These are phyloP conservation scores for Colletotrichum australisinense DNA, from an alignment of 2,329 filamentous ascomycete species.

Conservation along the genomic window DNA sequence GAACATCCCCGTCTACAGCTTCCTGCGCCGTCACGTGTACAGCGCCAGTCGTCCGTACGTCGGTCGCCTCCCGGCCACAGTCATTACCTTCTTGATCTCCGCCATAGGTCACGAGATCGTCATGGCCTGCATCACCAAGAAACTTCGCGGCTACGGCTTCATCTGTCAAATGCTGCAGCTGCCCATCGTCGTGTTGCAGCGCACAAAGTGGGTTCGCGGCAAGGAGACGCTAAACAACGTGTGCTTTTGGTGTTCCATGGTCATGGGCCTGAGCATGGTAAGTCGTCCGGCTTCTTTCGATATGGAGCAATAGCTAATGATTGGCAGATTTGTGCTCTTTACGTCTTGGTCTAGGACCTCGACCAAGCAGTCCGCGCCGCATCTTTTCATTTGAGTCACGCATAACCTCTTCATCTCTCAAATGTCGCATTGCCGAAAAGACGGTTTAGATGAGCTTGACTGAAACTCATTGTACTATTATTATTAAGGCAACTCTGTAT, in stretches of 20 bases:
- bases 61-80: slow-evolving; percentile 80
- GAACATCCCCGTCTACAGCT: slow-evolving; percentile 98
- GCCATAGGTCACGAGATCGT: slow-evolving; percentile 93
- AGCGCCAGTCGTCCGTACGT: slow-evolving; percentile 81
- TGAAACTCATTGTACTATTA: slow-evolving; percentile 11
- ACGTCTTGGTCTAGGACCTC: slow-evolving; percentile 57
- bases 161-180: slow-evolving; percentile 96
- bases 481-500: neutral
- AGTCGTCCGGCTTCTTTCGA: slow-evolving; percentile 45
- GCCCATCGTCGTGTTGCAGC: slow-evolving; percentile 92
- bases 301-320: slow-evolving; percentile 33
- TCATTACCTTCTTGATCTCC: slow-evolving; percentile 92
- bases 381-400: neutral
- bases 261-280: slow-evolving; percentile 84
- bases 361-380: neutral
- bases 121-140: slow-evolving; percentile 98
- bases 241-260: slow-evolving; percentile 93
- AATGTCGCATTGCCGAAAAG: neutral
- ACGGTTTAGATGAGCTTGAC: neutral
- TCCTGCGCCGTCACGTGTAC: slow-evolving; percentile 95
- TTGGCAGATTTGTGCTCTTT: slow-evolving; percentile 63
- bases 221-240: slow-evolving; percentile 87
- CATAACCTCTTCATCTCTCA: neutral
- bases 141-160: slow-evolving; percentile 94
- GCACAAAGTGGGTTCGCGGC: slow-evolving; percentile 79